Conservation (phyloP, 139 green algal species). For the Microglena sp. region DNA sequence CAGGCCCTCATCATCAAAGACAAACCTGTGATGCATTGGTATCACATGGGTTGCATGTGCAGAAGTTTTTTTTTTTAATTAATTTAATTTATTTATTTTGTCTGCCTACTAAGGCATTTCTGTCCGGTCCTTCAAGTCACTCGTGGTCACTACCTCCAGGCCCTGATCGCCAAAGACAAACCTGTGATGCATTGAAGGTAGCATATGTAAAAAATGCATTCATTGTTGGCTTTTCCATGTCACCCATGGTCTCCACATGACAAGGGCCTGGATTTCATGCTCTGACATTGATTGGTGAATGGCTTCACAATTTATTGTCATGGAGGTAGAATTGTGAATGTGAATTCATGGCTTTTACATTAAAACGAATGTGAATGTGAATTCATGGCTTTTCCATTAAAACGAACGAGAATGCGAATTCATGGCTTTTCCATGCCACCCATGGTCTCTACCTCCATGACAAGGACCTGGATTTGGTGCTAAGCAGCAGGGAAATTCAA, state of each 20-base stretch:
- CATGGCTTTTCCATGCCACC: background rate
- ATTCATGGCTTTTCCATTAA: background rate
- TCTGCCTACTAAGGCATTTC: constrained; percentile 84
- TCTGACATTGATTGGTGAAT: background rate
- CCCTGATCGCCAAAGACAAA: constrained; percentile 73
- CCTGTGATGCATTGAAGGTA: constrained; percentile 18
- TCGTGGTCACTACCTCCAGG: constrained; percentile 44
- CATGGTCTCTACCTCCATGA: too few relatives aligned
- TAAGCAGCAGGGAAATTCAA: too few relatives aligned
- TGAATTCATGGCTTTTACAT: background rate
- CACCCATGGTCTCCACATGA: constrained; percentile 33
- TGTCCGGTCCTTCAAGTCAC: constrained; percentile 40
- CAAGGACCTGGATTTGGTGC: too few relatives aligned
- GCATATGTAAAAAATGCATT: background rate
- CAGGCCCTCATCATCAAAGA: constrained; percentile 65
- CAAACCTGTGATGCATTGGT: constrained; percentile 42
- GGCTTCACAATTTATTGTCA: background rate
- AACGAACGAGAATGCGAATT: background rate
- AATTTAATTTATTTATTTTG: constrained; percentile 59
- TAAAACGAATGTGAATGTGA: background rate
- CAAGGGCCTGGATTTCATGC: background rate
- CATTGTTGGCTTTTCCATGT: too few relatives aligned
- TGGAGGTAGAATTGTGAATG: too few relatives aligned
- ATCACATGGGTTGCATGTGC: too few relatives aligned
- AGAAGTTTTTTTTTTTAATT: too few relatives aligned